A percentile compares a stretch with the other conserved stretches of the same genome.
Evolutionary conservation across 306 rosid genomes (phyloP).

Genomic region (Datisca glomerata): DNA sequence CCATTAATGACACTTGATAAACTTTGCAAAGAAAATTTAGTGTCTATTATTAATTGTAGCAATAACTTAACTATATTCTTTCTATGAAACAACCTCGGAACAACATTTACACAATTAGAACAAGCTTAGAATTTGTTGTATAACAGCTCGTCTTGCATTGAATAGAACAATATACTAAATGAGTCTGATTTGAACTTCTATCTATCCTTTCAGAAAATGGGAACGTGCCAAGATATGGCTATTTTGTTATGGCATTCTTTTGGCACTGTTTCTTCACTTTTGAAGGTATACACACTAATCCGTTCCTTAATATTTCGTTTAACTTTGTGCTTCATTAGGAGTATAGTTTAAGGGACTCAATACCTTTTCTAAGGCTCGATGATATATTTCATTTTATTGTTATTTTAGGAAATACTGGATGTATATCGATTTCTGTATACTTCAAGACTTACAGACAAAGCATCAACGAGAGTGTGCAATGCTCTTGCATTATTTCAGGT

Average conservation of each 20-base stretch:
- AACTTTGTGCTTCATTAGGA: too few relatives aligned
- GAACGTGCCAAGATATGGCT: constrained; percentile 19
- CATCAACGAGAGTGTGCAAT: constrained; percentile 20
- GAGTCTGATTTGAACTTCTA: too few relatives aligned
- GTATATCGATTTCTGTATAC: constrained; percentile 19
- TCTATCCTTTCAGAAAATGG: constrained; percentile 13
- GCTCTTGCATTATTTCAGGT: constrained; percentile 34
- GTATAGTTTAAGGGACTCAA: too few relatives aligned
- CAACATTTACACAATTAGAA: too few relatives aligned
- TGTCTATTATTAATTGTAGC: too few relatives aligned
- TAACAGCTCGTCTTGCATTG: too few relatives aligned
- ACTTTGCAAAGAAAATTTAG: too few relatives aligned
- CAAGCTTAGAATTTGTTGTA: too few relatives aligned
- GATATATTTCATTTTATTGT: neutral
- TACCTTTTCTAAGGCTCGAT: neutral
- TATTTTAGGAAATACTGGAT: constrained; percentile 21
- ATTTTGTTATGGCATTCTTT: constrained; percentile 27
- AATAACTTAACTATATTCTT: too few relatives aligned
- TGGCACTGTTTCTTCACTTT: constrained; percentile 18
- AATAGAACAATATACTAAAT: too few relatives aligned
- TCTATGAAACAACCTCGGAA: too few relatives aligned
- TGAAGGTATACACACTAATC: constrained; percentile 20
- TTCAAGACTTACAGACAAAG: constrained; percentile 12
- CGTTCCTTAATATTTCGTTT: neutral
- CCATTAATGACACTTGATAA: too few relatives aligned